Base-by-base conservation (phyloP, 148 eudicot species). In the Dianthus caryophyllus region DNA sequence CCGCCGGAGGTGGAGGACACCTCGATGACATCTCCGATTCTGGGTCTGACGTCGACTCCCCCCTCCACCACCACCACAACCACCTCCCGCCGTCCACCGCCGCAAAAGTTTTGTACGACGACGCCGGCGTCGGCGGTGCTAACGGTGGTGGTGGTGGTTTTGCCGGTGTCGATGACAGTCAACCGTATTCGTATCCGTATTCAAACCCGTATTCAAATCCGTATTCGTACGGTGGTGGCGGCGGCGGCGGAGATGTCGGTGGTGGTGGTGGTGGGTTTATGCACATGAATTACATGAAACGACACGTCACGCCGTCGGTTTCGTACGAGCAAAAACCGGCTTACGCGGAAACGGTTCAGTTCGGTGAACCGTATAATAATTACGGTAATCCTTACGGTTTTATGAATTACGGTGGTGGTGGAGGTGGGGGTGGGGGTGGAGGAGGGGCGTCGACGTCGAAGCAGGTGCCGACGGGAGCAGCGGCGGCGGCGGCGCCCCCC, bases 261-360 rank as follows among this genome's bases (percentile, higher is more conserved):
- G 66, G 50, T 13, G 51, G 66, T 33, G 73, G 66, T 29, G 75
- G 68, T 17, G 72, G 65, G 12, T 81, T 59, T 77, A 79, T 71
- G 78, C 78, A 83, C 44, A 67, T 86, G 69, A 93, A 85, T 73
- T 90, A 78, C 33, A 94, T 94, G 98, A 86, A 68, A 70, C 84
- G 73, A n/a, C 80, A 84, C 27, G 67, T 82, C 2, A 82, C 93
- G 9, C 88, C 84, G 1, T 84, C 99, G 0, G 82, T 94, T 14
- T 77, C 79, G 3, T 90, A 88, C 46, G 76, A 85, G 67, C 93
- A 90, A 41, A 79, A 72, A 22, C 97, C 97, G 1, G 29, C 77
- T 53, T 72, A 61, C 57, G 46, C 86, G 0, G 84, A 83, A 47
- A 84, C 73, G 14, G 72, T 80, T 11, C 85, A 79, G 2, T 77